Evolutionary conservation across 2,329 filamentous ascomycete species (phyloP).

Genomic region (Coleophoma cylindrospora): DNA sequence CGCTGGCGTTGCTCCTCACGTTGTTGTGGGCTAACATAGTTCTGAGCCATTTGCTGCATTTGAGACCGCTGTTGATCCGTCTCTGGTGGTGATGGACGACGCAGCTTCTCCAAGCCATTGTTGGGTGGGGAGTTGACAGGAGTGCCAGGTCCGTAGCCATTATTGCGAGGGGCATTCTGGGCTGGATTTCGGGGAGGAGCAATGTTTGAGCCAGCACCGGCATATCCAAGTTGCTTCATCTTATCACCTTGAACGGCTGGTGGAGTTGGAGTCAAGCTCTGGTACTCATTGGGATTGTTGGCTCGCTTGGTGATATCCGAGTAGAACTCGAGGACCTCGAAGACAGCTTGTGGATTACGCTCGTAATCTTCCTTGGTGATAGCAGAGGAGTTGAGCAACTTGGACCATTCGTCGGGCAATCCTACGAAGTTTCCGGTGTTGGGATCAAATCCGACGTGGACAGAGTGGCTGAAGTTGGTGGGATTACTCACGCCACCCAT

Average conservation of each 20-base stretch:
- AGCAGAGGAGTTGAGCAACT: constrained; percentile 89
- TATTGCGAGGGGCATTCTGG: constrained; percentile 40
- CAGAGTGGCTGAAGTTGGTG: constrained; percentile 94
- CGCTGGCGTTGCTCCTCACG: constrained; percentile 54
- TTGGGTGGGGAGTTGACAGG: constrained; percentile 3
- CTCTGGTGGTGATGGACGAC: constrained; percentile 40
- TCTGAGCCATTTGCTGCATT: constrained; percentile 51
- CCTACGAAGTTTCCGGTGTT: constrained; percentile 94
- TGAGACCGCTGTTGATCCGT: constrained; percentile 46
- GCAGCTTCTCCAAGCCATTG: constrained; percentile 26
- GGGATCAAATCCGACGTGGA: constrained; percentile 96
- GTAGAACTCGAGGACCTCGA: constrained; percentile 81
- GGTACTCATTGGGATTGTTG: constrained; percentile 65
- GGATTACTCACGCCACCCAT: constrained; percentile 99
- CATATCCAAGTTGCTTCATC: constrained; percentile 56
- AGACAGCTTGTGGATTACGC: constrained; percentile 84
- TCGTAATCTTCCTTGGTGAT: constrained; percentile 99
- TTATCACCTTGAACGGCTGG: constrained; percentile 42
- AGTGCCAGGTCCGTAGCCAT: constrained; percentile 27
- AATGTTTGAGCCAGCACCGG: constrained; percentile 45
- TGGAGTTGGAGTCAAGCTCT: constrained; percentile 64
- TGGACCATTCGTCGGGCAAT: constrained; percentile 93
- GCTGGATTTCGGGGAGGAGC: constrained; percentile 62
- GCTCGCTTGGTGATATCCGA: constrained; percentile 74
- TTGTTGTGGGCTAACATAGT: constrained; percentile 45